Evolutionary conservation across 345 rosid species (phyloP).

Genomic region (Dimocarpus longan): DNA sequence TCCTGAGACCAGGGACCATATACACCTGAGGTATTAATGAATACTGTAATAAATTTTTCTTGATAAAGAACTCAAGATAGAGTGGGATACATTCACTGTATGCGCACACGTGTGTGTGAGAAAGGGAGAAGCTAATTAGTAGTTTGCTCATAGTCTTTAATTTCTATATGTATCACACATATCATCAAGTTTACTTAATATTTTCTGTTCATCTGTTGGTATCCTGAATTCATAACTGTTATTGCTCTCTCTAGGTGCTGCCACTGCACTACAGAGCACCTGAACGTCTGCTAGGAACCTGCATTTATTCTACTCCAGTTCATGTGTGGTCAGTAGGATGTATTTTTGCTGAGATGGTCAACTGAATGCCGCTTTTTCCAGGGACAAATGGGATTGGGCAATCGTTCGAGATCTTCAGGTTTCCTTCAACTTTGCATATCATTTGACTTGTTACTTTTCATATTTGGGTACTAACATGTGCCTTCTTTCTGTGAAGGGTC

Average conservation of each 20-base stretch:
- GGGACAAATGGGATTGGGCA: conserved; percentile 98
- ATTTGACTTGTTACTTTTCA: not conserved
- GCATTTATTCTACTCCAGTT: conserved; percentile 92
- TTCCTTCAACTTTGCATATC: conserved; percentile 23
- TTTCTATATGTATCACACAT: no score
- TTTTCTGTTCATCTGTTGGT: no score
- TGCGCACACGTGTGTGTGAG: no score
- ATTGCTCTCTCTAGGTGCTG: conserved; percentile 69
- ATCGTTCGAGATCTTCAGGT: conserved; percentile 92
- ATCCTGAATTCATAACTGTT: no score
- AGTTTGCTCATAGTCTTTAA: no score
- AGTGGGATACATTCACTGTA: no score
- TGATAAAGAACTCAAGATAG: no score
- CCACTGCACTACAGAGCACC: conserved; percentile 98
- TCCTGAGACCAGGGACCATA: conserved; percentile 79
- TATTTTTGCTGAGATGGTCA: conserved; percentile 98
- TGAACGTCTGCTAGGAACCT: conserved; percentile 93
- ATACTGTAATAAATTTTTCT: no score
- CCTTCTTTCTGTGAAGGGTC: conserved; percentile 45
- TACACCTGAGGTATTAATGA: conserved; percentile 70
- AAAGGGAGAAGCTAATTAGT: no score
- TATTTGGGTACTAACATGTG: not conserved
- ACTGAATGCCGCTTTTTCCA: conserved; percentile 85
- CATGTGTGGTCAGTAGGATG: conserved; percentile 99
- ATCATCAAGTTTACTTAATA: no score